Evolutionary conservation across 208 protist species (phyloP), one percentile per base, ranked within the genome.

Genomic region (Trypanosomatidae sp.): DNA sequence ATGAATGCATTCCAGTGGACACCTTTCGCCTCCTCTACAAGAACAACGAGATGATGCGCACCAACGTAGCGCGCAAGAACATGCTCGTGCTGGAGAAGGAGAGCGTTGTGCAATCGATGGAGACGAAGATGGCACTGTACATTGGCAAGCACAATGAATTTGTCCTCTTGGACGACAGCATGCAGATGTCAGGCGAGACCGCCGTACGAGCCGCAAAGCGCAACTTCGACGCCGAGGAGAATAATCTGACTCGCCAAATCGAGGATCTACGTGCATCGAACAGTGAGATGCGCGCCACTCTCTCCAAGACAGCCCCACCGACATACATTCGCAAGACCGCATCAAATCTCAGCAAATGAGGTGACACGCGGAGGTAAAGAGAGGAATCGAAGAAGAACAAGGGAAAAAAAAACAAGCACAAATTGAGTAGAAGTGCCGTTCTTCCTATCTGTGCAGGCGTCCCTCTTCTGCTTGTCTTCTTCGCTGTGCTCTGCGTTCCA

Each of bases 1-100:
- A 88, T 33, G 93, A 97, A 81, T 75, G 55, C 67, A 86, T 97
- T 43, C 91, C 91, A 17, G 74, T 97, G 64, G 85, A 95, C 71
- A 94, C 91, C 10, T 94, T 93, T 77, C 88, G 89, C 17, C 88
- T 97, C 15, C 79, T 97, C 15, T 89, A 88, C 73, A 92, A 94
- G 79, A 92, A 95, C 80, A 92, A 93, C 46, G 89, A 95, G 69
- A 86, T 90, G 84, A 89, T 95, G 86, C 77, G 84, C 64, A 87
- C 81, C 22, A 93, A 77, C 66, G 84, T 95, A 62, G 86, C 86
- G 19, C 91, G 91, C 60, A 97, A 96, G 82, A 92, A 96, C 73
- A 95, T 97, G 88, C 76, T 97, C 41, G 89, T 95, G 67, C 76
- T 96, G 22, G 93, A 97, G 79, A 96, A 96, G 83, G 91, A 95